Evolutionary conservation across 345 rosid genomes (phyloP), one percentile per base, ranked within the genome.

Genomic region (Sisymbrium irio): DNA sequence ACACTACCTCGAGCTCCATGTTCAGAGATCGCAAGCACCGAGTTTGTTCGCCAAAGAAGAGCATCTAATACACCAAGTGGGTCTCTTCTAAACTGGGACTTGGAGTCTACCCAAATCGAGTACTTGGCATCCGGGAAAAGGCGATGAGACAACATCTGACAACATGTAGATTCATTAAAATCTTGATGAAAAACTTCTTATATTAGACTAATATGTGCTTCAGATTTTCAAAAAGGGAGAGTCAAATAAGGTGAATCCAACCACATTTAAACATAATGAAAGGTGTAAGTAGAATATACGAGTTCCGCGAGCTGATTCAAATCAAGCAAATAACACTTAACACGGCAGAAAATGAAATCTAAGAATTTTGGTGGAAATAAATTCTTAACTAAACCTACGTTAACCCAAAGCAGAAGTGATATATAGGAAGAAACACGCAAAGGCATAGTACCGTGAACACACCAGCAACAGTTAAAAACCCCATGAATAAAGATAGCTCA

Each of bases 1-100:
- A 94, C 90, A 30, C 85, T 94, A 59, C 97, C 85, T 37, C 98
- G 96, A 81, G 95, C 98, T 79, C 98, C 98, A 67, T 94, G 97
- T 78, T 89, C 93, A 50, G 97, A 94, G 55, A 94, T 94, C 56
- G 95, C 98, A 69, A 94, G 82, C 20, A 83, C 87, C 17, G 93
- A 94, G 82, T 88, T 89, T 69, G 91, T 78, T 62, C 93, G 90
- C 96, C 96, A 91, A 55, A 93, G 94, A 65, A 94, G 95, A 30
- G 96, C 93, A 68, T 94, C 97, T 59, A 91, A 42, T 39, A 91
- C 97, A 47, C 96, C 97, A 10, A 94, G 71, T 70, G 98, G 97
- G 39, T 94, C 98, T 77, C 97, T 94, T 71, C 98, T 85, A 62
- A 94, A 91, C 79, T 94, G 97, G 68, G 97, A 91, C 80, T 94